Conservation (phyloP, 2,329 filamentous ascomycete genomes). For the Lasiodiplodia theobromae region DNA sequence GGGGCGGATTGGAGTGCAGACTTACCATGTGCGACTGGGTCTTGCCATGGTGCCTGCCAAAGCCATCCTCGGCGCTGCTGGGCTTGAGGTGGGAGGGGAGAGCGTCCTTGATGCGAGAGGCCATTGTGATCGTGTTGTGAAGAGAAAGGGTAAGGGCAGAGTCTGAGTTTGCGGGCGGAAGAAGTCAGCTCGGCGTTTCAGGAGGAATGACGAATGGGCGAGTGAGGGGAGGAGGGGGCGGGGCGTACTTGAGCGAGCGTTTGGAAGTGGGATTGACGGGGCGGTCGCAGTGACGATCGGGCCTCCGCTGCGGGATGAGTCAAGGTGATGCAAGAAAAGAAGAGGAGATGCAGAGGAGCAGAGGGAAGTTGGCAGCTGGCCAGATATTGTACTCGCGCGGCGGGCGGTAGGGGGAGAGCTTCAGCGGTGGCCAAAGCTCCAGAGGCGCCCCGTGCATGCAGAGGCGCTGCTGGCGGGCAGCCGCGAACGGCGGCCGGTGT, state of each 20-base stretch:
- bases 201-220: constrained; percentile 25
- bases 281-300: constrained; percentile 12
- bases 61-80: constrained; percentile 52
- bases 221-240: constrained; percentile 25
- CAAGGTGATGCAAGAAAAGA: constrained; percentile 15
- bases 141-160: constrained; percentile 3
- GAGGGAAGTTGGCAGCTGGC: constrained; percentile 29
- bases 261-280: constrained; percentile 19
- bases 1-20: constrained; percentile 38
- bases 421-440: constrained; percentile 26
- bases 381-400: constrained; percentile 28
- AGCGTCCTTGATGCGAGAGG: constrained; percentile 66
- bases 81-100: constrained; percentile 86
- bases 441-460: constrained; percentile 14
- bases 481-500: constrained; percentile 19
- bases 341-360: constrained; percentile 17
- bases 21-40: constrained; percentile 85
- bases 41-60: constrained; percentile 78
- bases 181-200: constrained; percentile 17
- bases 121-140: constrained; percentile 61
- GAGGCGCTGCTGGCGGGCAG: constrained; percentile 10
- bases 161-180: constrained; percentile 7
- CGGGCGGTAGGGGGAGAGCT: constrained; percentile 28
- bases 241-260: constrained; percentile 26
- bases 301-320: constrained; percentile 22